Evolutionary conservation across 164 flowering plant species (phyloP), one percentile per base, ranked within the genome.

Genomic region (Tinospora cordifolia): DNA sequence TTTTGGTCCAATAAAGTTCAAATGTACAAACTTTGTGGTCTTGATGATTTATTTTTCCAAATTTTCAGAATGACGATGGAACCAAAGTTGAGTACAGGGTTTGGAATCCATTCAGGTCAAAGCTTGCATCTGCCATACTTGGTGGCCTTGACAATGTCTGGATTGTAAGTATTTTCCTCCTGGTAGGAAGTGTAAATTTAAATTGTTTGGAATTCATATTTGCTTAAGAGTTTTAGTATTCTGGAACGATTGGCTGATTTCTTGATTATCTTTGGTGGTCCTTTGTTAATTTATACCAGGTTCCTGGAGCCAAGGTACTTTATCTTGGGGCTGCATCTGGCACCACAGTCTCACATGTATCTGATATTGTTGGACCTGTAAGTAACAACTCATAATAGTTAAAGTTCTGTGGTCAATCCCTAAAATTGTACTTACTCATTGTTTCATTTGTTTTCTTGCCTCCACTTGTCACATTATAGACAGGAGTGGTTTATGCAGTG

Each of bases 271-370:
- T 65, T 34, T 11, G 63, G 60, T 30, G 25, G 17, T n/a, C 19
- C 14, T 27, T 21, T 40, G 2, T 63, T 54, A 54, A 54, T 19
- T 54, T 19, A 21, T 54, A 73, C 13, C 36, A 94, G 97, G 82
- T 82, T 84, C 98, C 99, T 71, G 99, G 96, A 66, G 86, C 93
- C 9, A 70, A 78, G 10, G 97, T 92, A 41, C 87, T 94, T 6
- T 94, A 94, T 76, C 92, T 94, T 58, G 99, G 98, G 25, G 99
- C 99, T 77, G 98, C 99, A 73, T 92, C 97, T 5, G 97, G 99
- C 25, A 92, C 99, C 19, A 90, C 99, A 13, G 97, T 95, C 0
- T 95, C 98, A 30, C 99, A 92, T 79, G 99, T 95, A 2, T 95
- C 99, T 47, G 97, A 92, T 72, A 40, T 92, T 81, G 94, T 95